Evolutionary conservation across 345 rosid species (phyloP).

Genomic region (Eucalyptus cloeziana): DNA sequence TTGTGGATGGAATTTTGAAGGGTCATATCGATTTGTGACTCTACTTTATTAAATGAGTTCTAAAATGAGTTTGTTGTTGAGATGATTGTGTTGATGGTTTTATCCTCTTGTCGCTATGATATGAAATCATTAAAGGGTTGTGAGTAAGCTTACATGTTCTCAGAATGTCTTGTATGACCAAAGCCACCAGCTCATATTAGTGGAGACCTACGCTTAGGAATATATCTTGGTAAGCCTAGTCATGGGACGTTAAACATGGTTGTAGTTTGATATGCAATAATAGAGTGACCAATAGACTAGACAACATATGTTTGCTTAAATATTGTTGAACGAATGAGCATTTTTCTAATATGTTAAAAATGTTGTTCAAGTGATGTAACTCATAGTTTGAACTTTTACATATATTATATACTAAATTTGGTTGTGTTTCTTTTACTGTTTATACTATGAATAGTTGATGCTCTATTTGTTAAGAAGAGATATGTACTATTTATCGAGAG

Average conservation of each 20-base stretch:
- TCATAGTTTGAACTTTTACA: not conserved
- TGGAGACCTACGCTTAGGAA: not conserved
- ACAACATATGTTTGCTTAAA: not conserved
- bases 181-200: not conserved
- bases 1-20: not conserved
- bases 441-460: not conserved
- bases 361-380: not conserved
- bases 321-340: not conserved
- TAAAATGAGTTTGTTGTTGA: not conserved
- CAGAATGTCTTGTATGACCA: not conserved
- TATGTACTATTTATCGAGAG: too few relatives aligned
- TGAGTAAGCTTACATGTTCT: not conserved
- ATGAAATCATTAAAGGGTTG: not conserved
- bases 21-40: not conserved
- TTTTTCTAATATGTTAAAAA: too few relatives aligned
- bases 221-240: not conserved
- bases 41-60: not conserved
- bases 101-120: fast-evolving
- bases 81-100: not conserved
- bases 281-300: not conserved
- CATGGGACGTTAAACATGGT: fast-evolving
- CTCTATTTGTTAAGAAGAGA: not conserved
- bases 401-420: not conserved
- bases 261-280: not conserved
- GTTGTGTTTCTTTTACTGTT: not conserved